Evolutionary conservation across 2,329 filamentous ascomycete species (phyloP).

Genomic region (Macrophomina tecta): DNA sequence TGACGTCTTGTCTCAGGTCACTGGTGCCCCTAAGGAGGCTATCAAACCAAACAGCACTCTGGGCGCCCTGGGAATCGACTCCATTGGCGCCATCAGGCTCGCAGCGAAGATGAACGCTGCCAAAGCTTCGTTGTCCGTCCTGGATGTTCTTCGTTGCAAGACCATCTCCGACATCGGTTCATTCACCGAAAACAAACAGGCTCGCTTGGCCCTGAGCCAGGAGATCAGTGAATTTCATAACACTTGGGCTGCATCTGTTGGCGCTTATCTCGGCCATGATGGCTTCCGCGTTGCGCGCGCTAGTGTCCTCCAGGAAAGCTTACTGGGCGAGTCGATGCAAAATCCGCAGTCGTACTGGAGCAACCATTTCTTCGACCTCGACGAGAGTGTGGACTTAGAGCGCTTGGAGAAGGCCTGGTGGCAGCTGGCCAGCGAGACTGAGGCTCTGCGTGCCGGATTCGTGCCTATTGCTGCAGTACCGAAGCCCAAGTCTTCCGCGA

Average conservation of each 20-base stretch:
- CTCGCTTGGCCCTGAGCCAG: background rate
- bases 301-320: conserved; percentile 20
- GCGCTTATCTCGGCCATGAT: background rate
- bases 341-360: conserved; percentile 48
- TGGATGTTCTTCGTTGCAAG: conserved; percentile 39
- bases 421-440: conserved; percentile 37
- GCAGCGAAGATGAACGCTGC: conserved; percentile 54
- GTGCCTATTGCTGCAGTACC: conserved; percentile 39
- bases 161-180: conserved; percentile 37
- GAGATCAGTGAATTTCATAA: conserved; percentile 12
- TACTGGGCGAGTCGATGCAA: conserved; percentile 49
- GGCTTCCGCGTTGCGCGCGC: conserved; percentile 14
- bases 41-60: conserved; percentile 74
- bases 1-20: conserved; percentile 61
- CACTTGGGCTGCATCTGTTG: conserved; percentile 11
- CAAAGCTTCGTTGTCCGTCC: conserved; percentile 37
- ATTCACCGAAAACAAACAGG: conserved; percentile 17
- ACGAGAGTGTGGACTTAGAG: conserved; percentile 35
- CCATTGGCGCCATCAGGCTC: conserved; percentile 78
- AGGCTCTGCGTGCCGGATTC: conserved; percentile 47
- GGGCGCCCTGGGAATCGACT: conserved; percentile 72
- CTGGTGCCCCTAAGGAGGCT: conserved; percentile 54
- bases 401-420: conserved; percentile 44
- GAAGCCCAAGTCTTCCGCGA: background rate
- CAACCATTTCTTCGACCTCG: conserved; percentile 45